These are phyloP conservation scores for Ophiocordyceps camponoti-leonardi DNA, from an alignment of 2,329 filamentous ascomycete species.

Conservation along the genomic window DNA sequence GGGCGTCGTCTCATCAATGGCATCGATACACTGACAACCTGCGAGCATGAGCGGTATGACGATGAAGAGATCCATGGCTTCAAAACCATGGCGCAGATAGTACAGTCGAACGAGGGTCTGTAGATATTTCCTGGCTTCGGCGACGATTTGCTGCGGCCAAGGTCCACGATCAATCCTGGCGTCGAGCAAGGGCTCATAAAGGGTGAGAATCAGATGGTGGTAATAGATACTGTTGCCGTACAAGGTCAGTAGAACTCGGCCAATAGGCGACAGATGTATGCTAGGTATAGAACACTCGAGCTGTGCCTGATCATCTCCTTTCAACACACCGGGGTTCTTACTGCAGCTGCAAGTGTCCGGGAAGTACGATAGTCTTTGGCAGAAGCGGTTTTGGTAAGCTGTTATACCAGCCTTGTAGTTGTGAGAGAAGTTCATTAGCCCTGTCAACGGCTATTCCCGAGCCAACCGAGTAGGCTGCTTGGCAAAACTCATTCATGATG, in stretches of 20 bases:
- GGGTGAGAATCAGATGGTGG: neutral
- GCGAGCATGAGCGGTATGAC: conserved; percentile 15
- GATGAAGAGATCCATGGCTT: conserved; percentile 13
- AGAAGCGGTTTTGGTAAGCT: conserved; percentile 9
- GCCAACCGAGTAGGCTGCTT: conserved; percentile 3
- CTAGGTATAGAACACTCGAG: neutral
- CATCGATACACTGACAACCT: conserved; percentile 10
- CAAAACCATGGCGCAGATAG: conserved; percentile 15
- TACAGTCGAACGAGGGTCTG: conserved; percentile 12
- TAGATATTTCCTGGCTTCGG: conserved; percentile 4
- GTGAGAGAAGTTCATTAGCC: conserved; percentile 7
- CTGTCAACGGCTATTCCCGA: conserved; percentile 5
- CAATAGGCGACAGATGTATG: neutral
- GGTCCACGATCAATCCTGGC: neutral
- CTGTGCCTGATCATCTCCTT: no score
- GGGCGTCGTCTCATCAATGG: conserved; percentile 6
- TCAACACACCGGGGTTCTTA: conserved; percentile 11
- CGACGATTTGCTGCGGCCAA: neutral
- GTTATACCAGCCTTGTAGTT: conserved; percentile 12
- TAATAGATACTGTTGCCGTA: conserved; percentile 5
- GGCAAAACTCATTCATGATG: conserved; percentile 16
- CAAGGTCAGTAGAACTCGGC: neutral
- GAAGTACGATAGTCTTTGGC: conserved; percentile 13
- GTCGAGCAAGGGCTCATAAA: neutral
- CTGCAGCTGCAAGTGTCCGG: conserved; percentile 19